Base-by-base conservation (phyloP, 306 rosid genomes). In the Trifolium dubium region DNA sequence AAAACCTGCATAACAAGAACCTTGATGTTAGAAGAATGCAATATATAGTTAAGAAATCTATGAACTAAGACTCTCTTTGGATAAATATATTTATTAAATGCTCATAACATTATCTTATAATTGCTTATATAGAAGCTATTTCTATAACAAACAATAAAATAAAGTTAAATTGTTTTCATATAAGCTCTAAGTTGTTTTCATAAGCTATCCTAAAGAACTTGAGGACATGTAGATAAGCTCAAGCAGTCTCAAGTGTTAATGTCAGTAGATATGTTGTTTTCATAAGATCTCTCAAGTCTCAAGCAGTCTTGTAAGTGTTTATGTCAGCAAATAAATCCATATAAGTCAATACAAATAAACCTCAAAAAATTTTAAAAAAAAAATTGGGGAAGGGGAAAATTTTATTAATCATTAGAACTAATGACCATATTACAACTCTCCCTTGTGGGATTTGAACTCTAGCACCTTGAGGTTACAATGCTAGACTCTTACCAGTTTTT, bases 1-100 rank as follows among this genome's bases (percentile, higher is more conserved):
- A 83, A 71, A 71, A 90, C 93, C 98, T 92, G 86, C 80, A 63
- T 34, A 58, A 3, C 13, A 40, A 3, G 14, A 19, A 44, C 28
- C 11, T 11, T 63, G 5, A 30, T 67, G 62, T 78, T 31, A 54
- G 4, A 67, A 67, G 0, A 30, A 58, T 59, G 19, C 29, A 60
- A 37, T 28, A 47, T 10, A 73, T 49, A 28, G 6, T 67, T 59
- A 40, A 35, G 0, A 79, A n/a, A 32, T 13, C 46, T 65, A 53
- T 30, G 32, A 76, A 55, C 12, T 71, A 51, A 46, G 17, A 7
- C 1, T 13, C 4, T 14, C 8, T 47, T 47, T 14, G 8, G 2
- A 4, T 47, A 47, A 14, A 13, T 0, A 12, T 5, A 6, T 47
- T 47, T 14, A 13, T 43, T 47, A 47, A 47, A 17, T 17, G 6